A percentile compares a stretch with the other conserved stretches of the same genome.
phyloP scores from a whole-genome alignment of 495 filamentous ascomycete genomes.

The Opeltia flavorubescens region DNA sequence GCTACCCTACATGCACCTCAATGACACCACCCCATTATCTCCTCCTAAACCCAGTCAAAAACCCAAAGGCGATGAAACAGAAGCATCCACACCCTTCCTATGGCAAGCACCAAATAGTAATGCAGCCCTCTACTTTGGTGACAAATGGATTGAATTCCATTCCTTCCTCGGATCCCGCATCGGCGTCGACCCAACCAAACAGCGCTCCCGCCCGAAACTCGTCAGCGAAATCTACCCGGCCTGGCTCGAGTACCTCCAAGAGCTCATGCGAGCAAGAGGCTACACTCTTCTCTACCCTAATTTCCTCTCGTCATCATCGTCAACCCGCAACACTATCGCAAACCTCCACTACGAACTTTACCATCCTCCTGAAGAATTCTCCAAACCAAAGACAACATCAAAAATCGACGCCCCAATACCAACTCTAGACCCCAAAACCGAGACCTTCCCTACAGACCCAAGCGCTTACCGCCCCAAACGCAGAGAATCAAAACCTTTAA shows the following conservation, averaged over 20 bases:
- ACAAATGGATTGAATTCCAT: constrained; percentile 73
- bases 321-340: constrained; percentile 33
- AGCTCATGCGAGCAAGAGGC: constrained; percentile 54
- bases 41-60: constrained; percentile 26
- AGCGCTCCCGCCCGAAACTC: constrained; percentile 17
- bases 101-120: constrained; percentile 75
- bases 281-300: constrained; percentile 66
- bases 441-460: constrained; percentile 7
- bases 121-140: constrained; percentile 65
- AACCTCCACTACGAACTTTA: constrained; percentile 63
- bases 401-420: constrained; percentile 1
- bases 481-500: constrained; percentile 10
- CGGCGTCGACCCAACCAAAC: constrained; percentile 19
- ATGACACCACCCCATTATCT: constrained; percentile 36
- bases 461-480: background rate
- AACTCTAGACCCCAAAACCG: constrained; percentile 4
- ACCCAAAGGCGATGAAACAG: constrained; percentile 15
- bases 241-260: constrained; percentile 64
- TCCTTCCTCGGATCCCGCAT: constrained; percentile 50
- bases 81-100: constrained; percentile 41
- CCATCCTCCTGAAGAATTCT: constrained; percentile 53
- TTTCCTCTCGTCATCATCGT: constrained; percentile 28
- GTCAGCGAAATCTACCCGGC: constrained; percentile 51
- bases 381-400: background rate
- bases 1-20: constrained; percentile 46